Conservation (phyloP, 495 filamentous ascomycete genomes). For the Penicillium argentinense region DNA sequence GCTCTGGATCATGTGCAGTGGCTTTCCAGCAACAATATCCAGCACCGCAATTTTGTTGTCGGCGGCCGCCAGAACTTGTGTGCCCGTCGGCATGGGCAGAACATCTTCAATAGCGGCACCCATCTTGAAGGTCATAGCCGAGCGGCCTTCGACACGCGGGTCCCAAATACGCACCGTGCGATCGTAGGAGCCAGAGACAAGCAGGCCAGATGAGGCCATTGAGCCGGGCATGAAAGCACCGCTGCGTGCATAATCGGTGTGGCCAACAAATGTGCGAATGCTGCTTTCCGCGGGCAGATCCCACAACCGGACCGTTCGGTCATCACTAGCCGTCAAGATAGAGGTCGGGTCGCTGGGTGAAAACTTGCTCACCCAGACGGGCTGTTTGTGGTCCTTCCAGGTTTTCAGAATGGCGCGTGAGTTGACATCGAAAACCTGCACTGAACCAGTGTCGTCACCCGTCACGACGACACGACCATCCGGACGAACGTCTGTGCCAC, state of each 20-base stretch:
- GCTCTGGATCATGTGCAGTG: slow-evolving; percentile 79
- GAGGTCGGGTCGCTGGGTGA: slow-evolving; percentile 81
- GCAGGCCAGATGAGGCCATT: slow-evolving; percentile 61
- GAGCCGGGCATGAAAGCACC: slow-evolving; percentile 83
- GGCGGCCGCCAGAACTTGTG: slow-evolving; percentile 78
- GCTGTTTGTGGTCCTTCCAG: slow-evolving; percentile 93
- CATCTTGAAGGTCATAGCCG: slow-evolving; percentile 92
- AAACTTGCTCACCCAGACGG: slow-evolving; percentile 89
- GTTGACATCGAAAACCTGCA: slow-evolving; percentile 91
- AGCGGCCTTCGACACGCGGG: slow-evolving; percentile 63
- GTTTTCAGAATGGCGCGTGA: slow-evolving; percentile 92
- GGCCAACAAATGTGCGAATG: slow-evolving; percentile 77
- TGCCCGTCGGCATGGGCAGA: slow-evolving; percentile 80
- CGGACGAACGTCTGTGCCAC: slow-evolving; percentile 79
- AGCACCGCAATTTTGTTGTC: slow-evolving; percentile 91
- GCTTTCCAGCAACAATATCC: slow-evolving; percentile 88
- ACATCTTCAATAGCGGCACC: slow-evolving; percentile 81
- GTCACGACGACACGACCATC: slow-evolving; percentile 89
- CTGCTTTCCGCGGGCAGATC: slow-evolving; percentile 80
- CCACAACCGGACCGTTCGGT: slow-evolving; percentile 90
- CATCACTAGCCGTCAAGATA: slow-evolving; percentile 82
- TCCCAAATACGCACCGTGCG: slow-evolving; percentile 94
- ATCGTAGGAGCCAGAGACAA: slow-evolving; percentile 92
- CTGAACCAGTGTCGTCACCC: slow-evolving; percentile 83
- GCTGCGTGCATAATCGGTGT: slow-evolving; percentile 86